Evolutionary conservation across 2,329 filamentous ascomycete genomes (phyloP).

Genomic region (Trematosphaeria pertusa): DNA sequence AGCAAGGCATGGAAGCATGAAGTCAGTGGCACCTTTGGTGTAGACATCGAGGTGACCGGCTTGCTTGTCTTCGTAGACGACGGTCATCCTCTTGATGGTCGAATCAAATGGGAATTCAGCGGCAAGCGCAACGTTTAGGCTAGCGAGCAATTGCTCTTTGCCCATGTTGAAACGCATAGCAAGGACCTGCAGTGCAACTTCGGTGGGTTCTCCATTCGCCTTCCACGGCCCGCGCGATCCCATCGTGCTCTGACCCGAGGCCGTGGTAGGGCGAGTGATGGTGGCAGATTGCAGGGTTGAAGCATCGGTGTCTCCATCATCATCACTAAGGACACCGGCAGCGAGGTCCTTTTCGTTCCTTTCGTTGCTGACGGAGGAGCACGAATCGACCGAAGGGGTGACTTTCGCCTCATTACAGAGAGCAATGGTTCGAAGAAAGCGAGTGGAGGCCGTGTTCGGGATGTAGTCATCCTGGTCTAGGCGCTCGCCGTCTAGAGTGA

Average conservation of each 20-base stretch:
- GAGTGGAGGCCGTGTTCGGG: conserved; percentile 26
- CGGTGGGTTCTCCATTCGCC: conserved; percentile 47
- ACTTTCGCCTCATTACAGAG: conserved; percentile 50
- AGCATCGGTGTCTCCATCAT: conserved; percentile 40
- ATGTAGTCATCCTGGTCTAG: conserved; percentile 34
- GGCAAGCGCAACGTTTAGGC: conserved; percentile 36
- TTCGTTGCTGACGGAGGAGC: conserved; percentile 54
- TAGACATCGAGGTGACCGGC: conserved; percentile 42
- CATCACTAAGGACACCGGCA: conserved; percentile 30
- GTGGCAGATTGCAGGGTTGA: conserved; percentile 36
- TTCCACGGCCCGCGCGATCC: conserved; percentile 39
- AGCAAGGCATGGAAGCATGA: conserved; percentile 42
- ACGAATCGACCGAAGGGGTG: conserved; percentile 26
- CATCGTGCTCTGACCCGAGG: conserved; percentile 17
- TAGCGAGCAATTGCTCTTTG: conserved; percentile 36
- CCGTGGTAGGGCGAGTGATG: conserved; percentile 38
- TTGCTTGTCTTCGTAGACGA: conserved; percentile 44
- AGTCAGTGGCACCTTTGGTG: conserved; percentile 49
- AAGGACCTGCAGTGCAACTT: conserved; percentile 50
- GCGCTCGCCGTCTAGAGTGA: conserved; percentile 37
- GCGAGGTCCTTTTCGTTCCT: conserved; percentile 56
- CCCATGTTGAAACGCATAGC: conserved; percentile 48
- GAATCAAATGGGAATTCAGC: conserved; percentile 51
- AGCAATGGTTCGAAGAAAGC: conserved; percentile 46
- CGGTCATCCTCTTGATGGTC: conserved; percentile 50